Conservation (phyloP, 768 basidiomycete species). For the Boletus bicolor region DNA sequence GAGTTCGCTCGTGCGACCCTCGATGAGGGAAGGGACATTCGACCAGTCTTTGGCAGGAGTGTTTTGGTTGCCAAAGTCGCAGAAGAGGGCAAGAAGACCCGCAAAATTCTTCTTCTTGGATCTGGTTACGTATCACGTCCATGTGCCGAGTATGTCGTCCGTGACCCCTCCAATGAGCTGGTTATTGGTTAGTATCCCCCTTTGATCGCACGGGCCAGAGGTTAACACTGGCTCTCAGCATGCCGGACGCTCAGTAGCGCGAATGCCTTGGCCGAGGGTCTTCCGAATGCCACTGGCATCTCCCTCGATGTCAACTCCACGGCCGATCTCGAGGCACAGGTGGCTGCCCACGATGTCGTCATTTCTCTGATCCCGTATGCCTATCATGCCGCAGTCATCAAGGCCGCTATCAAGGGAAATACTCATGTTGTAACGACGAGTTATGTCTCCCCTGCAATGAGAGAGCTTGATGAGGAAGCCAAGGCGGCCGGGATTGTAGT, state of each 20-base stretch:
- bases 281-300: slow-evolving; percentile 69
- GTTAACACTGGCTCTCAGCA: slow-evolving; percentile 41
- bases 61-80: slow-evolving; percentile 42
- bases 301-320: slow-evolving; percentile 79
- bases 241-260: slow-evolving; percentile 86
- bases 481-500: slow-evolving; percentile 90
- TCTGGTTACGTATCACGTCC: slow-evolving; percentile 95
- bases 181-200: slow-evolving; percentile 65
- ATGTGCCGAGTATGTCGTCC: slow-evolving; percentile 91
- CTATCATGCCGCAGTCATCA: slow-evolving; percentile 84
- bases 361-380: slow-evolving; percentile 97
- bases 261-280: slow-evolving; percentile 59
- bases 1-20: slow-evolving; percentile 80
- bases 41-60: slow-evolving; percentile 72
- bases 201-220: not conserved
- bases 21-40: slow-evolving; percentile 65
- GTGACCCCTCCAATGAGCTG: slow-evolving; percentile 75
- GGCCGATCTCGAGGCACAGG: slow-evolving; percentile 69
- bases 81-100: slow-evolving; percentile 50
- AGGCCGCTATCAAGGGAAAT: slow-evolving; percentile 78
- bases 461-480: slow-evolving; percentile 74
- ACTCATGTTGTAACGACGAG: slow-evolving; percentile 95
- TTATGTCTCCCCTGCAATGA: slow-evolving; percentile 91
- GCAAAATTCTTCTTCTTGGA: slow-evolving; percentile 81
- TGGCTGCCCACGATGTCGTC: slow-evolving; percentile 88